Base-by-base conservation (phyloP, 768 basidiomycete species). In the Pulveroboletus sp. region DNA sequence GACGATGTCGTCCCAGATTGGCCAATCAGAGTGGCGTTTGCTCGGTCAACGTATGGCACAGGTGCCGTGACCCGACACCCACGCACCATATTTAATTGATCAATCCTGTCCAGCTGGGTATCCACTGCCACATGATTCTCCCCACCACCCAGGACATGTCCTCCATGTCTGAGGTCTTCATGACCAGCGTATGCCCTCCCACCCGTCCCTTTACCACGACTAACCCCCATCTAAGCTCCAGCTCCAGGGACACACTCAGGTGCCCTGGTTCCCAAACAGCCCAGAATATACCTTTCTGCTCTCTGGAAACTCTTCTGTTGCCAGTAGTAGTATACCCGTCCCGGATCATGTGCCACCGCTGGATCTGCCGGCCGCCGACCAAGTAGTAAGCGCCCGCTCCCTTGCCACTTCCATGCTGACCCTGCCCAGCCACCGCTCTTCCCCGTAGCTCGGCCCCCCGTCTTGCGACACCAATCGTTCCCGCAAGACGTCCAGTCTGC, bases 81-180 rank as follows among this genome's bases (percentile, higher is more conserved):
- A 22, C 9, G 26, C 29, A 31, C 43, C 45, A 34, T 45, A 29
- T 45, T 41, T 47, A 46, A 50, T 50, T 67, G 56, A 68, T 55
- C 48, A 39, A 43, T 48, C 45, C 45, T 49, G 45, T 38, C 43
- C 56, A 85, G 83, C 69, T 73, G 37, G 67, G 74, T 41, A 79
- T 84, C 39, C 76, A 77, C 47, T 79, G 77, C 55, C 83, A 84
- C 61, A 69, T 85, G 68, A 73, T 84, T 42, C 67, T 80, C 47
- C 72, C 70, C 44, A 58, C 75, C 44, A 70, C 69, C 53, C 71
- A 75, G 46, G 70, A 77, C 55, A 75, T 78, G 73, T 55, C 66
- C 8, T 56, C 72, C 17, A 69, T 83, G 46, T 71, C 65, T 29
- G 69, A 71, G 29, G 62, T 85, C 71, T 83, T 68, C 68, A 74